Base-by-base conservation (phyloP, 192 early-diverging fungal genomes). In the Ramicandelaber brevisporus region DNA sequence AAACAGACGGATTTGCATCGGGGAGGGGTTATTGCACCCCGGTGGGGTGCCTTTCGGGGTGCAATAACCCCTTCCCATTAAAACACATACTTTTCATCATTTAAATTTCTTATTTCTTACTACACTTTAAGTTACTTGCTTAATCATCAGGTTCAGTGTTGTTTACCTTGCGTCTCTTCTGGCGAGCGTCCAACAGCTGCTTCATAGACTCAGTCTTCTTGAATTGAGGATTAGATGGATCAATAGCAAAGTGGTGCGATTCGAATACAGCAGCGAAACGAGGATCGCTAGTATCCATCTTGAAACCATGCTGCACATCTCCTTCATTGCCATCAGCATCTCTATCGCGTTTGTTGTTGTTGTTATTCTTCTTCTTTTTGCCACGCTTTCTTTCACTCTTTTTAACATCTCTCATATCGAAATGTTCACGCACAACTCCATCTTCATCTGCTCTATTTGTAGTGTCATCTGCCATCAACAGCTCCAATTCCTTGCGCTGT, bases 201-300 rank as follows among this genome's bases (percentile, higher is more conserved):
- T 53, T 48, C 54, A 57, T 50, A 13, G 49, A 40, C 41, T 55
- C 46, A 31, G 46, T 60, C 48, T 56, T 53, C 44, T 57, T 53
- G 38, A 48, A 80, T 55, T 77, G 68, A 31, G 90, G 78, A 53
- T 83, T 90, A 21, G 82, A 87, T 10, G 87, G 83, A 43, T 96
- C 90, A 26, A 96, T 79, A 15, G 83, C 83, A 51, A 89, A 90
- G 31, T 78, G 70, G 46, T 84, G 72, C 6, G 67, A 71, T 3
- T 81, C 70, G 19, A 70, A 58, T 43, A 88, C 20, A 0, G 74
- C 68, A 11, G 61, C 44, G 43, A 96, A 96, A 33, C 90, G 70
- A 29, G 80, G 64, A 51, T 96, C 90, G 20, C 38, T 43, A 3
- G 74, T 63, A 41, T 96, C 54, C 24, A 96, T 69, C 36, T 79